Evolutionary conservation across 495 filamentous ascomycete species (phyloP).

Genomic region (Talaromyces ruber): DNA sequence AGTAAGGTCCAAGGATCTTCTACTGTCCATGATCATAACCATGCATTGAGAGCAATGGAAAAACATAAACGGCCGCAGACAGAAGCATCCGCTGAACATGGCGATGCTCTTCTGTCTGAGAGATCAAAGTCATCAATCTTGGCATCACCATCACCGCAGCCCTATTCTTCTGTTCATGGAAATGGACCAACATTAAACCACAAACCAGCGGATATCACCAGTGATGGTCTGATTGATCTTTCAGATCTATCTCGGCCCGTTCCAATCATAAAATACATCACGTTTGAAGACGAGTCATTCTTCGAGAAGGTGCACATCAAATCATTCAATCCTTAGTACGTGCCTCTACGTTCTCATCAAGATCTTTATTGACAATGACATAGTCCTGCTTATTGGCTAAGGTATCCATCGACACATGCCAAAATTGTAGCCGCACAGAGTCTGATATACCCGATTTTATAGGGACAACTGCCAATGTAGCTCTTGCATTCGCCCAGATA

Average conservation of each 20-base stretch:
- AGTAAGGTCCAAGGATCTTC: neutral
- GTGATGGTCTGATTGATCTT: too few species aligned
- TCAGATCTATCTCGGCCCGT: neutral
- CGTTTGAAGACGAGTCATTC: neutral
- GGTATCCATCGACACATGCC: neutral
- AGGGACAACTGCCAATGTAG: constrained; percentile 80
- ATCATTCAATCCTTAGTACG: neutral
- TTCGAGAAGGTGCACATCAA: neutral
- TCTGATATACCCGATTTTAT: neutral
- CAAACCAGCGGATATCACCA: neutral
- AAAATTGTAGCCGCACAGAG: neutral
- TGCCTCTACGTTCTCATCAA: neutral
- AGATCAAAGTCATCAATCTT: neutral
- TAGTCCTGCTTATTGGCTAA: constrained; percentile 7
- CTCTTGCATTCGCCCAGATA: constrained; percentile 67
- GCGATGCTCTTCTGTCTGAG: neutral
- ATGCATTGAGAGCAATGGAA: neutral
- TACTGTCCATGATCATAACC: neutral
- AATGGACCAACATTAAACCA: neutral
- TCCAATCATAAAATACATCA: neutral
- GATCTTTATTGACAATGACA: neutral
- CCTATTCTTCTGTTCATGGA: neutral
- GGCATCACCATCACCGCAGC: neutral
- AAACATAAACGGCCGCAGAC: neutral
- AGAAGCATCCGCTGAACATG: neutral